phyloP scores from a whole-genome alignment of 2,329 filamentous ascomycete species.

The Alternaria sp. region DNA sequence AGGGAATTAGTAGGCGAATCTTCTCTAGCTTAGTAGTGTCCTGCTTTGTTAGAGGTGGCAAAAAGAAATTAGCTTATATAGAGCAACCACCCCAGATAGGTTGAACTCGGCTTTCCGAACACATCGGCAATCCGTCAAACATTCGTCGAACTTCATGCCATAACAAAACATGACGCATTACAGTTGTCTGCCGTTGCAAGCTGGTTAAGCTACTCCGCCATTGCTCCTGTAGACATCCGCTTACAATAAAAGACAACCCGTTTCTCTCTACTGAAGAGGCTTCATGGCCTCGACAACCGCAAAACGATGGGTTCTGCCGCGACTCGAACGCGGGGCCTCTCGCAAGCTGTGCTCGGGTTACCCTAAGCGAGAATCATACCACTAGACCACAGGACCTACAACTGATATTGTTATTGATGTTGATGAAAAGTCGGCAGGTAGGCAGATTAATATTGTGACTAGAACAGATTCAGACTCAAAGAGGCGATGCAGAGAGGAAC shows the following conservation, averaged over 20 bases:
- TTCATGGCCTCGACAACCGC: not conserved
- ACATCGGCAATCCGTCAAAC: not conserved
- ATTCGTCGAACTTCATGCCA: not conserved
- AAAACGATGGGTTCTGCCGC: constrained; percentile 25
- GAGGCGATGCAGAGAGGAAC: too few species aligned
- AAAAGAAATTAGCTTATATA: not conserved
- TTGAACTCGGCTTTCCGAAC: not conserved
- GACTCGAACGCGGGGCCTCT: constrained; percentile 49
- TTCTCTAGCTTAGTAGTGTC: not conserved
- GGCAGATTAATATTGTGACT: too few species aligned
- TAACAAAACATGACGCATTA: not conserved
- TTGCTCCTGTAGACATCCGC: not conserved
- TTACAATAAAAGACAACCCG: too few species aligned
- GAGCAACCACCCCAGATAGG: not conserved
- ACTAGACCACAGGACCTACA: constrained; percentile 56
- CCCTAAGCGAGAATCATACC: constrained; percentile 78
- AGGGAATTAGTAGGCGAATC: not conserved
- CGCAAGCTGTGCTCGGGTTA: constrained; percentile 33
- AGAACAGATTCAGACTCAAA: too few species aligned
- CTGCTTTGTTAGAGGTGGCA: not conserved
- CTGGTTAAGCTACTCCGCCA: not conserved
- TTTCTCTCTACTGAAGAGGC: too few species aligned
- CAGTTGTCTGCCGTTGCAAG: not conserved
- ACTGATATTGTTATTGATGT: too few species aligned
- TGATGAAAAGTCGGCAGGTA: too few species aligned